Evolutionary conservation across 2,329 filamentous ascomycete genomes (phyloP).

Genomic region (Stagonosporopsis tanaceti): DNA sequence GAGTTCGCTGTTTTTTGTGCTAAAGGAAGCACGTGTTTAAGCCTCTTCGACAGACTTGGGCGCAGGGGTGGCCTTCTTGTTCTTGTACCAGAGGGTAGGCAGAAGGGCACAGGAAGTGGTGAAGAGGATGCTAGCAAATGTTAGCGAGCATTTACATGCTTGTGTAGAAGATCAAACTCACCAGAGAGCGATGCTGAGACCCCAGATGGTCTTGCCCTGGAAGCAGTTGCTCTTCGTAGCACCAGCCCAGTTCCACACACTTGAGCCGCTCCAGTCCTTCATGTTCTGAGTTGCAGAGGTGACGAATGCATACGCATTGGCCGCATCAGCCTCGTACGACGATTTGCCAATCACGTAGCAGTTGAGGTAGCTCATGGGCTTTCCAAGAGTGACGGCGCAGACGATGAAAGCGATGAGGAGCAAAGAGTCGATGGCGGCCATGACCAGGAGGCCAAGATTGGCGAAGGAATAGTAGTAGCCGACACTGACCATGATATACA

Average conservation of each 20-base stretch:
- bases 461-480: slow-evolving; percentile 84
- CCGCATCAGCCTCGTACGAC: slow-evolving; percentile 54
- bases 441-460: slow-evolving; percentile 75
- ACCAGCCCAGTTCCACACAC: slow-evolving; percentile 65
- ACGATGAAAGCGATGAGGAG: slow-evolving; percentile 81
- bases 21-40: slow-evolving; percentile 8
- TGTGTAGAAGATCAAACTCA: slow-evolving; percentile 45
- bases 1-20: neutral
- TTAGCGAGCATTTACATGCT: slow-evolving; percentile 15
- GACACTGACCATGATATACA: slow-evolving; percentile 75
- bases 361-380: slow-evolving; percentile 78
- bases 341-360: slow-evolving; percentile 67
- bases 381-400: slow-evolving; percentile 78
- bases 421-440: slow-evolving; percentile 71
- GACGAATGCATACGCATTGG: slow-evolving; percentile 62
- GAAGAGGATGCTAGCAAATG: slow-evolving; percentile 52
- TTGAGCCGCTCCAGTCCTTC: slow-evolving; percentile 56
- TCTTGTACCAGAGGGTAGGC: slow-evolving; percentile 60
- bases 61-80: slow-evolving; percentile 53
- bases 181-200: slow-evolving; percentile 79
- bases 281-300: slow-evolving; percentile 62
- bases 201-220: slow-evolving; percentile 89
- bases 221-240: slow-evolving; percentile 73
- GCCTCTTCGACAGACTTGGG: slow-evolving; percentile 47
- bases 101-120: slow-evolving; percentile 55